Conservation (phyloP, 225 moss, liverwort and hornwort species). For the Physcomitrium patens region DNA sequence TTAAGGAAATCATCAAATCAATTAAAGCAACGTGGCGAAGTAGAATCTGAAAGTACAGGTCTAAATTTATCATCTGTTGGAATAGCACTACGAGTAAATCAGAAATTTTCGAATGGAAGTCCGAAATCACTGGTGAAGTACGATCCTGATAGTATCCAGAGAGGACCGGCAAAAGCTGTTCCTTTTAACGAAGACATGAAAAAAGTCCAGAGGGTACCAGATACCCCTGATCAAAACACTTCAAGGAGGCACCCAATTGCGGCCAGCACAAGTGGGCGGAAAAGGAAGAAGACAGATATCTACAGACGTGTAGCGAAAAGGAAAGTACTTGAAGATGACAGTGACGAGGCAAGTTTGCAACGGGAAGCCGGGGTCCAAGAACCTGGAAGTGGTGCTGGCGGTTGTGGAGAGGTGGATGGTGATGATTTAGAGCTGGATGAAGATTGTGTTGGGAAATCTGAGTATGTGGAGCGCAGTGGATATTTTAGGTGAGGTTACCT, state of each 20-base stretch:
- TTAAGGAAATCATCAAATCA: slow-evolving; percentile 3
- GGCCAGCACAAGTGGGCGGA: slow-evolving; percentile 35
- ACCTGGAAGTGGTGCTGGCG: slow-evolving; percentile 22
- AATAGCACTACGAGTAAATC: slow-evolving; percentile 27
- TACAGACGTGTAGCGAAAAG: slow-evolving; percentile 1
- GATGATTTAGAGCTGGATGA: slow-evolving; percentile 39
- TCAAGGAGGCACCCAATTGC: slow-evolving; percentile 25
- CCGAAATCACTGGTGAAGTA: slow-evolving; percentile 27
- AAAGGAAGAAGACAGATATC: not conserved
- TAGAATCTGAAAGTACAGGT: slow-evolving; percentile 26
- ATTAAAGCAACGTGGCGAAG: slow-evolving; percentile 23
- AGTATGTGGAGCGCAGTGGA: slow-evolving; percentile 9
- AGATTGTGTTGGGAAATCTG: slow-evolving; percentile 23
- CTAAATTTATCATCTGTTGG: slow-evolving; percentile 17
- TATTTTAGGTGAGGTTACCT: slow-evolving; percentile 21
- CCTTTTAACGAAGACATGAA: not conserved
- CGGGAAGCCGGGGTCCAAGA: slow-evolving; percentile 16
- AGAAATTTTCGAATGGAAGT: slow-evolving; percentile 18
- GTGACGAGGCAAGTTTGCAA: slow-evolving; percentile 25
- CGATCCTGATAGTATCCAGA: slow-evolving; percentile 10
- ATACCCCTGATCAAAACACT: slow-evolving; percentile 14
- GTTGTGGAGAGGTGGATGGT: slow-evolving; percentile 27
- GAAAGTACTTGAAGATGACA: slow-evolving; percentile 20
- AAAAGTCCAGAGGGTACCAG: not conserved
- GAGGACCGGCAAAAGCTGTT: slow-evolving; percentile 16